Percentiles rank a stretch among this genome's conserved stretches.
Evolutionary conservation across 2,329 filamentous ascomycete species (phyloP).

Genomic region (Aspergillus sp.): DNA sequence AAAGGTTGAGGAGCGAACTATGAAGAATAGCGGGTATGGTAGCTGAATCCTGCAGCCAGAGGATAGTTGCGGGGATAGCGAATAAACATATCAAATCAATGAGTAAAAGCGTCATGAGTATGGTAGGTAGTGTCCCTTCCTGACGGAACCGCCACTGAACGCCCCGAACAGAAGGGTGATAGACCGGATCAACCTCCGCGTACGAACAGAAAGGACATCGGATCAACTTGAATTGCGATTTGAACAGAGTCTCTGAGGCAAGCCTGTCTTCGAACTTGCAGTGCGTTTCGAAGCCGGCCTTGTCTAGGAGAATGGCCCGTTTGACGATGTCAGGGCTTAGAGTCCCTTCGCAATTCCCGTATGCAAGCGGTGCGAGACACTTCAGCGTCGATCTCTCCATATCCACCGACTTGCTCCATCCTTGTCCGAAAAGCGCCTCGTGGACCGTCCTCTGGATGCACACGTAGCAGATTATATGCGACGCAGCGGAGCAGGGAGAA

Average conservation of each 20-base stretch:
- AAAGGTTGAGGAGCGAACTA: conserved; percentile 57
- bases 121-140: conserved; percentile 48
- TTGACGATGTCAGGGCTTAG: conserved; percentile 62
- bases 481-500: conserved; percentile 35
- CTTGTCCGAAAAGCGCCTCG: conserved; percentile 87
- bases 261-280: conserved; percentile 70
- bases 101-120: conserved; percentile 37
- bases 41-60: conserved; percentile 49
- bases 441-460: conserved; percentile 76
- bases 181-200: conserved; percentile 75
- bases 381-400: conserved; percentile 62
- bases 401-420: conserved; percentile 76
- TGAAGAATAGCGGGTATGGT: conserved; percentile 45
- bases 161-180: conserved; percentile 49
- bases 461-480: conserved; percentile 49
- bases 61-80: conserved; percentile 47
- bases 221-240: conserved; percentile 65
- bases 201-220: conserved; percentile 88
- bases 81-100: conserved; percentile 39
- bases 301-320: conserved; percentile 62
- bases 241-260: conserved; percentile 65
- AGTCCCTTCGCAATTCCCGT: conserved; percentile 62
- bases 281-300: conserved; percentile 62
- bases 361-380: conserved; percentile 68
- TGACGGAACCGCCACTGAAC: conserved; percentile 50